Percentiles rank a stretch among this genome's conserved stretches.
Conservation (phyloP, 805 yeast species). For the Spathaspora passalidarum region DNA sequence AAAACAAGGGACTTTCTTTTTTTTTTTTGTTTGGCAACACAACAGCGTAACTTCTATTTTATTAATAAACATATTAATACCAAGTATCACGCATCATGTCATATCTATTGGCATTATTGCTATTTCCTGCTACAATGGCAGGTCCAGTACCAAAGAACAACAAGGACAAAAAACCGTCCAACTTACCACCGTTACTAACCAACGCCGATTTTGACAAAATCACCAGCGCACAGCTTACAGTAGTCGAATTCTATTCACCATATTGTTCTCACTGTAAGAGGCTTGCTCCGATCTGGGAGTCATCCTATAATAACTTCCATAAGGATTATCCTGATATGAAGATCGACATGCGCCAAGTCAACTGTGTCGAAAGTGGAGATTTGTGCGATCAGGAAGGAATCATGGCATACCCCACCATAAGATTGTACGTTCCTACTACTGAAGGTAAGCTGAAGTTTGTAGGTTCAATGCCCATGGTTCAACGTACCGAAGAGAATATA, state of each 20-base stretch:
- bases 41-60: too few species aligned
- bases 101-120: not conserved
- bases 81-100: not conserved
- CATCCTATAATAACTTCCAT: conserved; percentile 51
- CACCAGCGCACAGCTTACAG: conserved; percentile 54
- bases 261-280: conserved; percentile 78
- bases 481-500: conserved; percentile 48
- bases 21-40: too few species aligned
- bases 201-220: conserved; percentile 47
- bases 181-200: conserved; percentile 52
- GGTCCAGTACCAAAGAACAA: not conserved
- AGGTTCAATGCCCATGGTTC: conserved; percentile 45
- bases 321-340: conserved; percentile 42
- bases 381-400: conserved; percentile 70
- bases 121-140: not conserved
- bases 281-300: conserved; percentile 81
- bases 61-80: too few species aligned
- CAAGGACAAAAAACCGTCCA: not conserved
- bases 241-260: conserved; percentile 90
- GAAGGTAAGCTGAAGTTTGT: conserved; percentile 31
- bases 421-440: conserved; percentile 62
- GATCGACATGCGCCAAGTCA: conserved; percentile 68
- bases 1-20: too few species aligned
- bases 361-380: conserved; percentile 86
- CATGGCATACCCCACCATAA: conserved; percentile 63